phyloP scores from a whole-genome alignment of 176 grass and related monocot species.

The Triticum timopheevii region DNA sequence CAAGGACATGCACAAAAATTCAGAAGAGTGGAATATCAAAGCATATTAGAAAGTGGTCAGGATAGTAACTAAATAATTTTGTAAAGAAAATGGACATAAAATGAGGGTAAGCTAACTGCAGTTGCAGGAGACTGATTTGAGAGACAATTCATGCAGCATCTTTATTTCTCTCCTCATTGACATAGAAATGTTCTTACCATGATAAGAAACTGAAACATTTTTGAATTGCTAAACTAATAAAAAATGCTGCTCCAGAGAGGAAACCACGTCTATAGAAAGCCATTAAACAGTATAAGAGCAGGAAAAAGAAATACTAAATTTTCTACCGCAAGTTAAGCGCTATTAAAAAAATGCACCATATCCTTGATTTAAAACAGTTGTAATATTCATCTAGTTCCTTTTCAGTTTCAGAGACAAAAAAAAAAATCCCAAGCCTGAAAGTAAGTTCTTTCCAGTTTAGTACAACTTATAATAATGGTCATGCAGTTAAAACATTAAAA shows the following conservation, averaged over 20 bases:
- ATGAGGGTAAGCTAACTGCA: neutral
- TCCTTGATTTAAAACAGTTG: no score
- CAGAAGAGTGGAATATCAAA: conserved; percentile 12
- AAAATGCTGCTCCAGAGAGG: neutral
- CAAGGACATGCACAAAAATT: conserved; percentile 18
- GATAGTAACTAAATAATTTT: neutral
- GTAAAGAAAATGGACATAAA: neutral
- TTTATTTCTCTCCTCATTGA: neutral
- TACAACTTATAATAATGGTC: neutral
- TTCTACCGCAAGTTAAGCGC: neutral
- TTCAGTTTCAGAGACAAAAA: neutral
- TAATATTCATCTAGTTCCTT: no score
- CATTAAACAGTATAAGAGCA: neutral
- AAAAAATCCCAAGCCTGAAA: neutral
- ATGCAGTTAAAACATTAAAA: neutral
- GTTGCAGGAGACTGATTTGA: neutral
- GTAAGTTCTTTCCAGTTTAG: neutral
- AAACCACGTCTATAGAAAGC: neutral
- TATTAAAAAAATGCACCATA: neutral
- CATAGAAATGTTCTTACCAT: neutral
- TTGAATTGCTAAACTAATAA: neutral
- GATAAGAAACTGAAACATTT: neutral
- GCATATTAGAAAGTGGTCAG: neutral
- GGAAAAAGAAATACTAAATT: neutral
- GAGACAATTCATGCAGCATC: neutral